Base-by-base conservation (phyloP, 108 stramenopile species). In the Nitzschia sp. region DNA sequence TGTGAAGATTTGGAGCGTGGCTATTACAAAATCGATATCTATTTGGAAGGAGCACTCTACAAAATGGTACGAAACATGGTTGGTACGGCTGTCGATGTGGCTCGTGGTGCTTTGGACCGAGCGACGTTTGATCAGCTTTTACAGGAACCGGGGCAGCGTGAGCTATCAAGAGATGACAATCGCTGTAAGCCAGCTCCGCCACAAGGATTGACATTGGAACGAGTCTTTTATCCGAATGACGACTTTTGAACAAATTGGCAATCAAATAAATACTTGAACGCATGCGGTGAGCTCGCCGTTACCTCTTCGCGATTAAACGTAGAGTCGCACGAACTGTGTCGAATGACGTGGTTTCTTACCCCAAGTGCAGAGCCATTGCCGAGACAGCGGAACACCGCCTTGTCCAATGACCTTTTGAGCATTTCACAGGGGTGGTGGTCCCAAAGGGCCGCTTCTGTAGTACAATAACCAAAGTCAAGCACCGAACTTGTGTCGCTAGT, bases 61-160 rank as follows among this genome's bases (percentile, higher is more conserved):
- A 94, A 92, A 65, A 90, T 90, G 87, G 86, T 94, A 1, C 79
- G 93, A 32, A 94, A 94, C 58, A 83, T 94, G 84, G 87, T 94
- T 2, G 93, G 93, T 8, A 89, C 89, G 11, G 90, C 88, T 15
- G 60, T 91, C 18, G 87, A 91, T 46, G 88, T 85, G 2, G 82
- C 84, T 63, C 60, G 66, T 29, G 85, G 84, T 0, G 64, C 69
- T 4, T 48, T 81, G 30, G 58, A 36, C 3, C 80, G 88, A 57
- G 65, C 74, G 27, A 59, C 58, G 27, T 76, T 94, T 35, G 47
- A 72, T 1, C 54, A 83, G 13, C 59, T 91, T 61, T 59, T 94
- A 9, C 56, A 80, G 29, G 64, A 58, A 33, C 55, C 68, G 17
- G 11, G 29, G 13, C 45, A 28, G 2, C 51, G 54, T 5, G 32